A percentile compares a stretch with the other conserved stretches of the same genome.
Evolutionary conservation across 2,329 filamentous ascomycete genomes (phyloP).

Genomic region (Neonectria ditissima): DNA sequence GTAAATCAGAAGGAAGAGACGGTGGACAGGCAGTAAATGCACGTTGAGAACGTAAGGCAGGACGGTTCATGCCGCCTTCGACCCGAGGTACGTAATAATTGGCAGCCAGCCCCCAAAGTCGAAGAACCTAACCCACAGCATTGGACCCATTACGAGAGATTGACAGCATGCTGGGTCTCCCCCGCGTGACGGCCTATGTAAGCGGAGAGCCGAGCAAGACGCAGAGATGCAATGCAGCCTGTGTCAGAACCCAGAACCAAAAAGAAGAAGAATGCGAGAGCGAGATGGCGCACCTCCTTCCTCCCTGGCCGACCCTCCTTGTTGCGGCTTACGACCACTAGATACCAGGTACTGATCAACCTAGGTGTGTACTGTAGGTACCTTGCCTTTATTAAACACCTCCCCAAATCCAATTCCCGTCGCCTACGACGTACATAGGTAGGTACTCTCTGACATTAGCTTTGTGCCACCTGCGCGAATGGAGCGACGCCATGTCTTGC

Average conservation of each 20-base stretch:
- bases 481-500: not conserved
- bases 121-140: constrained; percentile 12
- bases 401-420: not conserved
- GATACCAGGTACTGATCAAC: no score
- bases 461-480: not conserved
- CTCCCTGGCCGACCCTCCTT: not conserved
- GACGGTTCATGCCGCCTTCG: not conserved
- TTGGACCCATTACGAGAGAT: constrained; percentile 21
- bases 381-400: no score
- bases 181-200: constrained; percentile 7
- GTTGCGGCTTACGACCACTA: no score
- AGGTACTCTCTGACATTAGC: not conserved
- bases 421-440: no score
- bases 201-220: not conserved
- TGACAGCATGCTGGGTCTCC: constrained; percentile 16
- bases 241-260: not conserved
- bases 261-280: constrained; percentile 8
- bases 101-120: not conserved
- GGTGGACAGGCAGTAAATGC: not conserved
- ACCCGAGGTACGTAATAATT: constrained; percentile 20
- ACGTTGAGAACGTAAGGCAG: not conserved
- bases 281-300: constrained; percentile 23
- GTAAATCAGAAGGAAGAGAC: no score
- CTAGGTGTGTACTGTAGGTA: no score
- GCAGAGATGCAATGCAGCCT: not conserved